These are phyloP conservation scores for Spizellomyces sp. DNA, from an alignment of 192 early-diverging fungal genomes.

Conservation along the genomic window DNA sequence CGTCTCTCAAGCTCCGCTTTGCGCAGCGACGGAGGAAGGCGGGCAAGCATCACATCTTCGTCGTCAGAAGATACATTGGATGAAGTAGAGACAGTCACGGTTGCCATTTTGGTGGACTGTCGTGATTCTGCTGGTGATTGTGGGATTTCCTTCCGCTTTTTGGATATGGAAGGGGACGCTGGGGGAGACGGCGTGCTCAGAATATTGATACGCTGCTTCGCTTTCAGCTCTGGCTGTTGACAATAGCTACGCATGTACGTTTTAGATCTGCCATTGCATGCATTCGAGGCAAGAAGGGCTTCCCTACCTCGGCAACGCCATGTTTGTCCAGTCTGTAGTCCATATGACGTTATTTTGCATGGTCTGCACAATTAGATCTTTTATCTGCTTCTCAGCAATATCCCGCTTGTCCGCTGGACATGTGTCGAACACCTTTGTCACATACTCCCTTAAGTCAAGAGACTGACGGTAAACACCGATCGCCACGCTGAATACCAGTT, in stretches of 20 bases:
- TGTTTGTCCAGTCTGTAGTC: conserved; percentile 70
- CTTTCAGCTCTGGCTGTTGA: neutral
- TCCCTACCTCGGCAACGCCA: conserved; percentile 62
- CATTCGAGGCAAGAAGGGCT: neutral
- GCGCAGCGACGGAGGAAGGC: conserved; percentile 35
- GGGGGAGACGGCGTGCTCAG: neutral
- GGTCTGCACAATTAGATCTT: conserved; percentile 53
- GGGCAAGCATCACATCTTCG: conserved; percentile 30
- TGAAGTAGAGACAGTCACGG: neutral
- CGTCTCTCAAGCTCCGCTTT: conserved; percentile 34
- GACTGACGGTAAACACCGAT: neutral
- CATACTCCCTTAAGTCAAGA: conserved; percentile 19
- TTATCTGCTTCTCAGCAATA: conserved; percentile 58
- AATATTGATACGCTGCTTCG: neutral
- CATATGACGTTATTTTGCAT: conserved; percentile 47
- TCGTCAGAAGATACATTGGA: conserved; percentile 10
- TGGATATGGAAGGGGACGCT: conserved; percentile 3
- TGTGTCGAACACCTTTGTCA: conserved; percentile 31
- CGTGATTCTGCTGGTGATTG: neutral
- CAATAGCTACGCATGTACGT: neutral
- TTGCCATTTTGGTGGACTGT: neutral
- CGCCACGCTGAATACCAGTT: neutral
- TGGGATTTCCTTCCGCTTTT: conserved; percentile 33
- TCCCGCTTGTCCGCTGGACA: conserved; percentile 20
- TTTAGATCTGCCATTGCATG: too few relatives aligned